A percentile compares a stretch with the other conserved stretches of the same genome.
Evolutionary conservation across 2,329 filamentous ascomycete genomes (phyloP).

Genomic region (Calonectria pteridis): DNA sequence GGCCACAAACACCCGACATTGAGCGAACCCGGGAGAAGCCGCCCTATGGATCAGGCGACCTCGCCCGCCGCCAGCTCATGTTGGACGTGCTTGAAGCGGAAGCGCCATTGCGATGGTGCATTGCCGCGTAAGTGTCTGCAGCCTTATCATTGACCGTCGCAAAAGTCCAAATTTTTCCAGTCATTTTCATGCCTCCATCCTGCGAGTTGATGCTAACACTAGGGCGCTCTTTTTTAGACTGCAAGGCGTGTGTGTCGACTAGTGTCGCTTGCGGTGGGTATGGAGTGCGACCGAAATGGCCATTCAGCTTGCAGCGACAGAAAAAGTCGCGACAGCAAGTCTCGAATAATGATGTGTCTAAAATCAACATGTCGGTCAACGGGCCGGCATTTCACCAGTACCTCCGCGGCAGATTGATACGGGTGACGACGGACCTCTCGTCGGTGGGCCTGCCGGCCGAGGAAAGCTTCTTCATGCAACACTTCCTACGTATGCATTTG

Average conservation of each 20-base stretch:
- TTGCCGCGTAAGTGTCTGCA: neutral
- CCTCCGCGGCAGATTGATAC: neutral
- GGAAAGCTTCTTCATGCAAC: conserved; percentile 4
- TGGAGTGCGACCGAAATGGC: neutral
- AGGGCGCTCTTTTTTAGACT: neutral
- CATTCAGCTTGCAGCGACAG: neutral
- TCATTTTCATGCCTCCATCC: neutral
- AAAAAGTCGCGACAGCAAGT: neutral
- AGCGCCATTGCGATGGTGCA: neutral
- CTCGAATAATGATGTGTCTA: neutral
- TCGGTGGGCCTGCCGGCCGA: neutral
- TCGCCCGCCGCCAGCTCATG: neutral
- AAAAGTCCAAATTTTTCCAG: too few relatives aligned
- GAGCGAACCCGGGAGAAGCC: neutral
- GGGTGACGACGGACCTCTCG: neutral
- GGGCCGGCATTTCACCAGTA: neutral
- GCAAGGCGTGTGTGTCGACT: neutral
- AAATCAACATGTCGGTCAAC: neutral
- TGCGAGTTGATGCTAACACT: neutral
- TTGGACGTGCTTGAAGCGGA: conserved; percentile 6
- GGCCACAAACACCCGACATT: neutral
- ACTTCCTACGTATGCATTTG: neutral
- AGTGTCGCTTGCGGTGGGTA: neutral
- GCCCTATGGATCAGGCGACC: neutral
- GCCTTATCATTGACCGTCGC: neutral